Base-by-base conservation (phyloP, 2,329 filamentous ascomycete genomes). In the Lachnellula subtilissima region DNA sequence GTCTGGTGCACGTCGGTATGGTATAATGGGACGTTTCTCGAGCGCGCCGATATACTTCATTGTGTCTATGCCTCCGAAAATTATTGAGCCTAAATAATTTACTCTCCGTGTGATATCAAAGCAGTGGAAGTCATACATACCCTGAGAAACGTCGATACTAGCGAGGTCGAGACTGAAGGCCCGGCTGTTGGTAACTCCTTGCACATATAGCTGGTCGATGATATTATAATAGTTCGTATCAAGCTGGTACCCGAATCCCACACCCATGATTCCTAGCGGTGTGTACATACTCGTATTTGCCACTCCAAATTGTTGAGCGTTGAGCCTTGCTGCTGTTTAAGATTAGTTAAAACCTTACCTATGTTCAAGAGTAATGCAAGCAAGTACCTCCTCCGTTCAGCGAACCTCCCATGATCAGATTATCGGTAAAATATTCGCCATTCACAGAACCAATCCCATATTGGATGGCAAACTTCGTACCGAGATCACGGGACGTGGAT, bases 41-140 rank as follows among this genome's bases (percentile, higher is more conserved):
- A 64, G 49, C 9, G 40, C 42, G 3, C 62, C 61, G 11, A 43
- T 54, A 39, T 57, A 64, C 47, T 61, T 64, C 43, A 43, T 58
- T 1, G 59, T 60, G 39, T 64, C 62, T 17, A 64, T 59, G 19
- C 62, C 61, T 5, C 62, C 62, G 23, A 63, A 64, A 17, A 63
- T 61, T 14, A 64, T 55, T 1, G 62, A 53, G 9, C 62, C 62
- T 59, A 23, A 5, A 25, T 3, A 36, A 22, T 9, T 53, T 11
- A 32, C 8, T 32, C 11, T 32, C 28, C 28, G 28, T 32, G 28
- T 12, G 28, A 11, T 9, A 32, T 32, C 28, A 25, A 45, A 43
- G 42, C 19, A 22, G 9, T 35, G 14, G 9, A 32, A 25, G 9
- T 28, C 37, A 28, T 51, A 60, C 37, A 28, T 51, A 60, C 60